Conservation (phyloP, 345 rosid genomes). For the Toxicodendron radicans region DNA sequence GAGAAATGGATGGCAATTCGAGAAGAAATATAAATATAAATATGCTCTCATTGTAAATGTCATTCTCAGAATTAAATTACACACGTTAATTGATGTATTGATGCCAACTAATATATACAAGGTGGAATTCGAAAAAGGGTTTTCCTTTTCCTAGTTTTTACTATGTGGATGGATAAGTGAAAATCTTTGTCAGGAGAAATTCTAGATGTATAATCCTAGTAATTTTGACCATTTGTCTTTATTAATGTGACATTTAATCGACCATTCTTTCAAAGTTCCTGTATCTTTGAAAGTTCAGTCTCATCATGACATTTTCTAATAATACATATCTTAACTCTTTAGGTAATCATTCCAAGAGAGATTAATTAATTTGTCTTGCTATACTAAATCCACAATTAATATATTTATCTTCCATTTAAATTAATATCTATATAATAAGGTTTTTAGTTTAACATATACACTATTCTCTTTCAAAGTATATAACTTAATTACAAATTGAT, state of each 20-base stretch:
- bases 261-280: constrained; percentile 20
- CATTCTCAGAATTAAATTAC: constrained; percentile 7
- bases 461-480: no score
- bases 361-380: neutral
- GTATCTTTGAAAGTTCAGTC: constrained; percentile 23
- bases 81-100: neutral
- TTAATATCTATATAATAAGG: no score
- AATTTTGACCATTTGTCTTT: constrained; percentile 24
- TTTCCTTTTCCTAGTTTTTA: constrained; percentile 10
- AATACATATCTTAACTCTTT: constrained; percentile 14
- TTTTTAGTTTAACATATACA: no score
- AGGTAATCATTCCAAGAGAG: constrained; percentile 8
- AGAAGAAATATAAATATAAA: neutral
- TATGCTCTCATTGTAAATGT: neutral
- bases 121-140: neutral
- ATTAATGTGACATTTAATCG: constrained; percentile 21
- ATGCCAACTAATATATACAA: neutral
- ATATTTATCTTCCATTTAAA: neutral
- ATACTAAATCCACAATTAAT: no score
- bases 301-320: neutral
- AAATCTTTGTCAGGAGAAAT: constrained; percentile 28
- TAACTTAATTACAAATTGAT: no score
- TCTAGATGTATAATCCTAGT: constrained; percentile 3
- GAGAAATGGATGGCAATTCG: neutral
- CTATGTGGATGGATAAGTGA: constrained; percentile 18